Evolutionary conservation across 371 early-diverging fungal genomes (phyloP), one percentile per base, ranked within the genome.

Genomic region (Saksenaea vasiformis): DNA sequence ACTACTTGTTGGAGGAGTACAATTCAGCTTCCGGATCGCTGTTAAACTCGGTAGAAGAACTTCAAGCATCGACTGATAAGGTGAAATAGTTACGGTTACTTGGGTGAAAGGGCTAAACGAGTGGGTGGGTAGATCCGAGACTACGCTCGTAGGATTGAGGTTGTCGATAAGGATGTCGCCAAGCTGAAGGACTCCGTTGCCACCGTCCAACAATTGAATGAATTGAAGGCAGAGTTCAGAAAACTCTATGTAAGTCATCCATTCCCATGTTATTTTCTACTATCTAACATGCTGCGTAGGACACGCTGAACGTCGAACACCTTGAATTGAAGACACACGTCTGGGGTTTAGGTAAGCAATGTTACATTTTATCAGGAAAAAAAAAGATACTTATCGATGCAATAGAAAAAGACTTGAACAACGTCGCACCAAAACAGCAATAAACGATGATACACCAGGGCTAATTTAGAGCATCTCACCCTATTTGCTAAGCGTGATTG

Each of bases 1-100:
- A 88, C 65, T 91, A 91, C 62, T 78, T 93, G 44, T 76, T 93
- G 61, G 92, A 91, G 58, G 92, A 93, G 74, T 93, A 93, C 69
- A 90, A 90, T 57, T 80, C 77, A 51, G 89, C 91, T 8, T 89
- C 92, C 34, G 79, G 71, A 54, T 73, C 91, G 24, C 76, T 93
- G 34, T 73, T 93, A 73, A 76, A 70, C 70, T 90, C 92, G 8
- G 88, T 93, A 15, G 83, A 91, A 64, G 90, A 91, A 67, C 81
- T 93, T 62, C 91, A 93, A 67, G 64, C 77, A 26, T 89, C 91
- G 14, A 90, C 90, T n/a, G 82, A 87, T 65, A 89, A 86, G 82
- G 90, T 86, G 77, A 19, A 36, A 41, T n/a, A 19, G 35, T 38
- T 38, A 13, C 24, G n/a, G 39, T 13, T 19, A 36, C 4, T 24